Evolutionary conservation across 768 basidiomycete species (phyloP).

Genomic region (Russula olivacea): DNA sequence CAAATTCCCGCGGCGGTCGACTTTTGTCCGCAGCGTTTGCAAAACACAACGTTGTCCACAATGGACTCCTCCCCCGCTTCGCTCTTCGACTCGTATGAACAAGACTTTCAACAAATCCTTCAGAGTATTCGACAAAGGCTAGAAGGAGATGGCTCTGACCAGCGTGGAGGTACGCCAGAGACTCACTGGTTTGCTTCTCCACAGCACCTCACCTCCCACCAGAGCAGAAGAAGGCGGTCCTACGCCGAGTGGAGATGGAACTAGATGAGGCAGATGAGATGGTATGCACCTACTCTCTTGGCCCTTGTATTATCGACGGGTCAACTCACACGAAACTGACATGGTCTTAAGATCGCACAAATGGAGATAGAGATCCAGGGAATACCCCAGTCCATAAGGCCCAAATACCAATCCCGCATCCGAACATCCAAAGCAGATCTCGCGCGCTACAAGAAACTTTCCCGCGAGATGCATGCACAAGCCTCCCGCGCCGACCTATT

Average conservation of each 20-base stretch:
- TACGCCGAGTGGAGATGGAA: constrained; percentile 88
- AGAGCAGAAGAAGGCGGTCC: constrained; percentile 78
- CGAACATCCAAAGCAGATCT: constrained; percentile 70
- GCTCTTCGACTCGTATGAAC: constrained; percentile 88
- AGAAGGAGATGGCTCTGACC: constrained; percentile 58
- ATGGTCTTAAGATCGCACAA: constrained; percentile 76
- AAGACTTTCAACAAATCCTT: constrained; percentile 83
- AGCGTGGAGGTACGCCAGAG: constrained; percentile 56
- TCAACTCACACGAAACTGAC: neutral
- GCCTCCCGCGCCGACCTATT: constrained; percentile 77
- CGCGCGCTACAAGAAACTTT: constrained; percentile 70
- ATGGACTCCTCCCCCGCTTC: constrained; percentile 84
- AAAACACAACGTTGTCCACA: constrained; percentile 8
- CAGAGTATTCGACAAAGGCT: constrained; percentile 71
- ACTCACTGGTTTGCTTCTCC: no score
- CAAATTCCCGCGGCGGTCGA: neutral
- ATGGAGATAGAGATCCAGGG: constrained; percentile 99
- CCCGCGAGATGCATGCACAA: constrained; percentile 65
- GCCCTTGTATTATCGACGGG: neutral
- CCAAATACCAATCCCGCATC: constrained; percentile 71
- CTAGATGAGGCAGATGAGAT: constrained; percentile 98
- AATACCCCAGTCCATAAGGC: constrained; percentile 79
- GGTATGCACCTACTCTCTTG: constrained; percentile 40
- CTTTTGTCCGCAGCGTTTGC: neutral
- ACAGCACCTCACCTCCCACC: constrained; percentile 1